These are phyloP conservation scores for Primulina huaijiensis DNA, from an alignment of 257 asterid genomes.

Conservation along the genomic window DNA sequence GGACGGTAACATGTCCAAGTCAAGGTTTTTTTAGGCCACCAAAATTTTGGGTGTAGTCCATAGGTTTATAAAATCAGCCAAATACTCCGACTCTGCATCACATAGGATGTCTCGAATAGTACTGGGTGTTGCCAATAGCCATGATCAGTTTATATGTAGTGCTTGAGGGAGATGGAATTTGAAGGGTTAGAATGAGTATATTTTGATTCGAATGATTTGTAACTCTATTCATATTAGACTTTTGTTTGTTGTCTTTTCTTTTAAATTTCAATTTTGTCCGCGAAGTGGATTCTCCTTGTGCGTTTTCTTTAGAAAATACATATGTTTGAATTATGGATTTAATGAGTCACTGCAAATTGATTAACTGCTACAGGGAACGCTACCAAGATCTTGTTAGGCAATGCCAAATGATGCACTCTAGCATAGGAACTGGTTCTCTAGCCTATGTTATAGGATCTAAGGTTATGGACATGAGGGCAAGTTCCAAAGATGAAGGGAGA, in stretches of 20 bases:
- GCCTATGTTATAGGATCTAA: slow-evolving; percentile 94
- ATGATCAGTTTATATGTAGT: too few relatives aligned
- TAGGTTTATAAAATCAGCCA: not conserved
- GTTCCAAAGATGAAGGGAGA: slow-evolving; percentile 64
- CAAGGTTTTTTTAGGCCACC: not conserved
- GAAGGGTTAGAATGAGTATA: slow-evolving; percentile 1
- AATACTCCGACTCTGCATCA: not conserved
- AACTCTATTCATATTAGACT: slow-evolving; percentile 1
- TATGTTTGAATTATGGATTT: slow-evolving; percentile 4
- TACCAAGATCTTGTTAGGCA: slow-evolving; percentile 74
- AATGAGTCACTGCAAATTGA: slow-evolving; percentile 20
- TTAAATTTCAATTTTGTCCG: slow-evolving; percentile 13
- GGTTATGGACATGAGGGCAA: slow-evolving; percentile 94
- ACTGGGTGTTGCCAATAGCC: not conserved
- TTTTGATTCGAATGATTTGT: slow-evolving; percentile 8
- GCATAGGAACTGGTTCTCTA: slow-evolving; percentile 95
- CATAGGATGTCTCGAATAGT: not conserved
- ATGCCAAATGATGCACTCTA: slow-evolving; percentile 93
- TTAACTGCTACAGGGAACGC: slow-evolving; percentile 64
- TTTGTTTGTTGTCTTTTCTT: slow-evolving; percentile 12
- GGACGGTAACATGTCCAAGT: not conserved
- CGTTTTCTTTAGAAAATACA: slow-evolving; percentile 13
- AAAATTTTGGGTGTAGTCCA: not conserved
- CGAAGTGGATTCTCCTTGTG: not conserved
- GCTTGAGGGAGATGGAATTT: not conserved